Base-by-base conservation (phyloP, 2,329 filamentous ascomycete genomes). In the Aureobasidium pullulans region DNA sequence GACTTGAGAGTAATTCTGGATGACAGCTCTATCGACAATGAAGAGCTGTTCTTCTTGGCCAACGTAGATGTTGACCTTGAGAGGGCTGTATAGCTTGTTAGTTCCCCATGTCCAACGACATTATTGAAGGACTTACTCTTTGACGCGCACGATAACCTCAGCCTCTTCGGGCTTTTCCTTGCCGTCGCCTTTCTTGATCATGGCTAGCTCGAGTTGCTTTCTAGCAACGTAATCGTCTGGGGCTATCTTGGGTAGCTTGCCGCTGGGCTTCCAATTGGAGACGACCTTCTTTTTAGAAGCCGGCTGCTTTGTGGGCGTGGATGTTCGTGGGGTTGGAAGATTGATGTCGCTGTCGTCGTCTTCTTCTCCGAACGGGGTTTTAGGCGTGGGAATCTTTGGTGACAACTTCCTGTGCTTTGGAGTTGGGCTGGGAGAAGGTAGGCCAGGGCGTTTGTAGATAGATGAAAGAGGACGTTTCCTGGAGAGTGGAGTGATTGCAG, bases 61-160 rank as follows among this genome's bases (percentile, higher is more conserved):
- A 7, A 59, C 39, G 46, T 36, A 59, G 23, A 59, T 29, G 16
- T 59, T 59, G 36, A 59, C 46, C 28, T 59, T 59, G 32, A 34
- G 31, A 19, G 54, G 42, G 16, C 54, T 57, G 15, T 0, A 32
- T 7, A 4, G 13, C 31, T 3, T 1, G 8, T 46, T 10, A 44
- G 40, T 36, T 15, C 11, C 10, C 9, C 10, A 19, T 32, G 15
- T 13, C 7, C 16, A 36, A 37, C 19, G 8, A 42, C 13, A 3
- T 6, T 4, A 28, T n/a, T 37, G 16, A 1, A 6, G 19, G 4
- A 48, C 54, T 15, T 6, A 48, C 54, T 57, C 54, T 32, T 48
- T 47, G 32, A 40, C 43, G 15, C 42, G 54, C 42, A 31, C 32
- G 6, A 48, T 8, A 16, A 31, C 43, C 13, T 57, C 32, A 3